These are phyloP conservation scores for Staphylotrichum tortipilum DNA, from an alignment of 495 filamentous ascomycete genomes.

Conservation along the genomic window DNA sequence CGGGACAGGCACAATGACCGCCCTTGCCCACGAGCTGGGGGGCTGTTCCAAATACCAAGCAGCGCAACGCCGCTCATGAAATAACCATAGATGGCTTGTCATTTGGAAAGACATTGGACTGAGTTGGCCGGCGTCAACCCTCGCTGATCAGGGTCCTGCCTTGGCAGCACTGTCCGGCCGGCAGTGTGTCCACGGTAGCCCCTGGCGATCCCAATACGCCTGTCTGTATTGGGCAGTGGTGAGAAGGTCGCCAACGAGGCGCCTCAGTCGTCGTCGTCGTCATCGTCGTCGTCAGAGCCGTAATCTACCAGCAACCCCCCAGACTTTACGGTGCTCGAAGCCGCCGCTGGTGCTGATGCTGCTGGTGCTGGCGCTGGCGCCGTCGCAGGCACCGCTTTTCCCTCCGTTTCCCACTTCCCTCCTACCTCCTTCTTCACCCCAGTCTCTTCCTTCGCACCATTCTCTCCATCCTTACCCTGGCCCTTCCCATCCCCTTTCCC, in stretches of 20 bases:
- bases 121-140: too few relatives aligned
- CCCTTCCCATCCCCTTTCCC: slow-evolving; percentile 16
- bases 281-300: slow-evolving; percentile 24
- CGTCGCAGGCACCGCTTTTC: background rate
- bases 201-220: too few relatives aligned
- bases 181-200: too few relatives aligned
- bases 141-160: too few relatives aligned
- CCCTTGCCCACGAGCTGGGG: background rate
- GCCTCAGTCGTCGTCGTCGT: slow-evolving; percentile 10
- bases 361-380: background rate
- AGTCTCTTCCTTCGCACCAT: slow-evolving; percentile 5
- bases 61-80: too few relatives aligned
- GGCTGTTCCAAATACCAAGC: too few relatives aligned
- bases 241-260: too few relatives aligned
- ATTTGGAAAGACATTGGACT: too few relatives aligned
- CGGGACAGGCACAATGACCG: slow-evolving; percentile 9
- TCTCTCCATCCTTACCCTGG: slow-evolving; percentile 13
- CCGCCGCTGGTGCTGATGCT: background rate
- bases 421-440: background rate
- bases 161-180: too few relatives aligned
- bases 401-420: background rate
- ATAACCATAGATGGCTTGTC: too few relatives aligned
- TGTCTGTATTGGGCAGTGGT: too few relatives aligned
- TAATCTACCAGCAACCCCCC: slow-evolving; percentile 24
- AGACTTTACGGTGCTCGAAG: slow-evolving; percentile 2